Evolutionary conservation across 2,329 filamentous ascomycete species (phyloP).

Genomic region (Neonectria ditissima): DNA sequence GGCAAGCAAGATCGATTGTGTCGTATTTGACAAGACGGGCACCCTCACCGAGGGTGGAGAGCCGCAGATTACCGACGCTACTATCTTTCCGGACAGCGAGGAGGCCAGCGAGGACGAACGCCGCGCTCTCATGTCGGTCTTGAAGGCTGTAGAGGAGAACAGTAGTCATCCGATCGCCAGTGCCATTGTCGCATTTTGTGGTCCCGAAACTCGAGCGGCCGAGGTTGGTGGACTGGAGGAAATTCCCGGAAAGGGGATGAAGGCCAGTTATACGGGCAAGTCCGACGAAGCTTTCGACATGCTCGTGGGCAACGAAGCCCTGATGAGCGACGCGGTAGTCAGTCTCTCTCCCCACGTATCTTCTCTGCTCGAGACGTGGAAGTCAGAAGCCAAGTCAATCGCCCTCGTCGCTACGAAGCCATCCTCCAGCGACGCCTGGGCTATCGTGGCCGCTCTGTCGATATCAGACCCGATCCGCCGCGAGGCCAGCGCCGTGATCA

Average conservation of each 20-base stretch:
- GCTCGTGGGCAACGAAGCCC: constrained; percentile 77
- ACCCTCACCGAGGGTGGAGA: constrained; percentile 81
- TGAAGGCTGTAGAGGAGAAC: constrained; percentile 74
- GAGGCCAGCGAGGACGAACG: constrained; percentile 38
- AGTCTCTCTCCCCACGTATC: constrained; percentile 51
- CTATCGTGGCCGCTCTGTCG: constrained; percentile 75
- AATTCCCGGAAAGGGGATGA: constrained; percentile 77
- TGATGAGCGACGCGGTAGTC: constrained; percentile 68
- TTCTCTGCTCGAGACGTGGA: constrained; percentile 65
- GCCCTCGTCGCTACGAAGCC: constrained; percentile 66
- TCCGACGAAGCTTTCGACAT: constrained; percentile 57
- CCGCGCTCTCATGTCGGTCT: constrained; percentile 60
- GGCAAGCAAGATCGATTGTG: constrained; percentile 79
- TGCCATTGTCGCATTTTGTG: constrained; percentile 75
- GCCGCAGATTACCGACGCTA: constrained; percentile 72
- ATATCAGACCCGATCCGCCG: constrained; percentile 85
- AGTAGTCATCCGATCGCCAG: constrained; percentile 82
- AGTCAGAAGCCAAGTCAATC: constrained; percentile 72
- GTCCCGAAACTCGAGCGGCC: constrained; percentile 47
- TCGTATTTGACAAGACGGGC: constrained; percentile 91
- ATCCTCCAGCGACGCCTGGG: constrained; percentile 51
- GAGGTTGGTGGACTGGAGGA: constrained; percentile 67
- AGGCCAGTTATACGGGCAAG: constrained; percentile 60
- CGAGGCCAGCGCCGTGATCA: constrained; percentile 75
- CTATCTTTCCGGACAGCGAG: constrained; percentile 52